Base-by-base conservation (phyloP, 305 asterid species). In the Fraxinus greggii region DNA sequence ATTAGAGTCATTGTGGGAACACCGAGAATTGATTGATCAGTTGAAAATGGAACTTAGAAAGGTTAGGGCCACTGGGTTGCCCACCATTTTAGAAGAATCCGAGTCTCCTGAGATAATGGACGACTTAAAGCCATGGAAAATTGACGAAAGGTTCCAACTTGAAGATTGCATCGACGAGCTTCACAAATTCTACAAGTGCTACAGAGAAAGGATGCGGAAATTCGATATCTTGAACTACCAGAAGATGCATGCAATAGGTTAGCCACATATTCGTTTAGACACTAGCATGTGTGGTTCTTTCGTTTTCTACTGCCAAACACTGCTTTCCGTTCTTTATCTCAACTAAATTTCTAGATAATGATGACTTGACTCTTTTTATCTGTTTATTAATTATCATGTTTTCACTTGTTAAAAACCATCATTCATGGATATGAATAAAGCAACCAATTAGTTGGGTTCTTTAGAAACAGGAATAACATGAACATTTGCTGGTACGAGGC, bases 211-310 rank as follows among this genome's bases (percentile, higher is more conserved):
- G 79, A 95, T 95, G 98, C 89, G 98, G 42, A 93, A 93, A 86
- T 90, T 97, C 7, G 98, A 97, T 54, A 93, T 97, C 89, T 89
- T 97, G 83, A 97, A 89, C 76, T 95, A 97, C 94, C 99, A 97
- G 89, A 97, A 94, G 97, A 95, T 97, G 97, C 95, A 95, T 83
- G 96, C 99, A 67, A 93, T 92, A 90, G 99, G 98, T 96, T 76
- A 88, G 97, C 91, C 48, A 79, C 85, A 69, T 28, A 4, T 67
- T 29, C 21, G 19, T 29, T 69, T 69, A 12, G 40, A 13, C 40
- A 69, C 38, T 4, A 69, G 19, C 8, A 3, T 12, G 8, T 4
- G 35, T 23, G 29, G 15, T 4, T 29, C 36, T 19, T 13, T 3
- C 33, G 6, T 65, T 65, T 65, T 24, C 10, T 12, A 65, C 32